These are phyloP conservation scores for Lentinula guzmanii DNA, from an alignment of 768 basidiomycete genomes.

Conservation along the genomic window DNA sequence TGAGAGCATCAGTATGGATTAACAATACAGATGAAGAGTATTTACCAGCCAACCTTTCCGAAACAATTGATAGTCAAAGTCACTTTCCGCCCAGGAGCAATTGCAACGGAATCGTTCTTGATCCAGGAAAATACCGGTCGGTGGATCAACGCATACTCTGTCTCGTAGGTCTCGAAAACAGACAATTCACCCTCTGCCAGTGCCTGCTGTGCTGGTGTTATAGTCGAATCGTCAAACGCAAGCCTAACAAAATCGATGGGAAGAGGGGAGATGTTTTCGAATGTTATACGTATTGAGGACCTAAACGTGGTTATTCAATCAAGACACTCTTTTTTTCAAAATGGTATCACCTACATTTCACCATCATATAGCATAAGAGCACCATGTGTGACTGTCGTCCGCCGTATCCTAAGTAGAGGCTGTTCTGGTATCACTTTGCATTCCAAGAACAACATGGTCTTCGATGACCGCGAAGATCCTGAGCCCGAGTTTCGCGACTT, in stretches of 20 bases:
- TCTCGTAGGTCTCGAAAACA: slow-evolving; percentile 85
- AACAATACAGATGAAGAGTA: neutral
- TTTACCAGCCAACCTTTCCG: slow-evolving; percentile 92
- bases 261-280: slow-evolving; percentile 84
- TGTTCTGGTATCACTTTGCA: slow-evolving; percentile 83
- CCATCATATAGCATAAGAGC: slow-evolving; percentile 95
- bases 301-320: slow-evolving; percentile 32
- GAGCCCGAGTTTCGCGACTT: slow-evolving; percentile 30
- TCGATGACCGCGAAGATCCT: slow-evolving; percentile 19
- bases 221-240: slow-evolving; percentile 88
- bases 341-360: slow-evolving; percentile 57
- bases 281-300: slow-evolving; percentile 74
- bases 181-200: slow-evolving; percentile 77
- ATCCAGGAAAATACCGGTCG: slow-evolving; percentile 81
- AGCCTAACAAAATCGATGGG: slow-evolving; percentile 83
- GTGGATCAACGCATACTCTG: slow-evolving; percentile 74
- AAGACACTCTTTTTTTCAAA: neutral
- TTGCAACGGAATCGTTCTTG: slow-evolving; percentile 38
- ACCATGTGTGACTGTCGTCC: slow-evolving; percentile 88
- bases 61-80: slow-evolving; percentile 68
- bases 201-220: slow-evolving; percentile 66
- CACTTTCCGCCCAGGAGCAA: slow-evolving; percentile 66
- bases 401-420: slow-evolving; percentile 79
- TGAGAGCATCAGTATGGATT: slow-evolving; percentile 8
- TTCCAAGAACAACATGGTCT: slow-evolving; percentile 55